These are phyloP conservation scores for Arabis hirsuta DNA, from an alignment of 345 rosid genomes.

Conservation along the genomic window DNA sequence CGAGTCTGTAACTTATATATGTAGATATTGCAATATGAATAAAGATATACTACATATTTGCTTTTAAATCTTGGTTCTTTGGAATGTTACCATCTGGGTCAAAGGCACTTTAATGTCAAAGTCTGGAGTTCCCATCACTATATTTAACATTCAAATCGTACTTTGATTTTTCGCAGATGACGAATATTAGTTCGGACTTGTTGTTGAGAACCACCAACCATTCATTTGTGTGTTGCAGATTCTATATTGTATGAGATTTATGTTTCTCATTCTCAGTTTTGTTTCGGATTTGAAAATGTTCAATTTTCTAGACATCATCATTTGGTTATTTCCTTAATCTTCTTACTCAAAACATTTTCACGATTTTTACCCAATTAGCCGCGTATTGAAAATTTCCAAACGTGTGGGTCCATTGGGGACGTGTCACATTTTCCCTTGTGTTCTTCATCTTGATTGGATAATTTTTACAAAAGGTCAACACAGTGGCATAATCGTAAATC, in stretches of 20 bases:
- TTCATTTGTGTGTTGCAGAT: too few species aligned
- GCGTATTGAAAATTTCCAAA: constrained; percentile 22
- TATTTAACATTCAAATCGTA: neutral
- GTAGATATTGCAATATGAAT: neutral
- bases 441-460: constrained; percentile 29
- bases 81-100: neutral
- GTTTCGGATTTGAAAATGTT: too few species aligned
- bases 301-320: too few species aligned
- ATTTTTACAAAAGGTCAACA: constrained; percentile 31
- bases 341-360: neutral
- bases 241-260: too few species aligned
- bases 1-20: constrained; percentile 7
- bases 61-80: neutral
- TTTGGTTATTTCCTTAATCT: too few species aligned
- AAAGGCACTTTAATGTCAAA: neutral
- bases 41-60: neutral
- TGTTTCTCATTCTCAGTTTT: too few species aligned
- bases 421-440: constrained; percentile 20
- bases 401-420: constrained; percentile 38
- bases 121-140: too few species aligned
- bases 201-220: neutral
- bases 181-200: neutral
- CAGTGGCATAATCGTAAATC: constrained; percentile 41
- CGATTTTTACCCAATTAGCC: neutral
- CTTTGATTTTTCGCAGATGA: neutral